A percentile compares a stretch with the other conserved stretches of the same genome.
These are phyloP conservation scores for Lantana camara DNA, from an alignment of 257 asterid genomes.

Conservation along the genomic window DNA sequence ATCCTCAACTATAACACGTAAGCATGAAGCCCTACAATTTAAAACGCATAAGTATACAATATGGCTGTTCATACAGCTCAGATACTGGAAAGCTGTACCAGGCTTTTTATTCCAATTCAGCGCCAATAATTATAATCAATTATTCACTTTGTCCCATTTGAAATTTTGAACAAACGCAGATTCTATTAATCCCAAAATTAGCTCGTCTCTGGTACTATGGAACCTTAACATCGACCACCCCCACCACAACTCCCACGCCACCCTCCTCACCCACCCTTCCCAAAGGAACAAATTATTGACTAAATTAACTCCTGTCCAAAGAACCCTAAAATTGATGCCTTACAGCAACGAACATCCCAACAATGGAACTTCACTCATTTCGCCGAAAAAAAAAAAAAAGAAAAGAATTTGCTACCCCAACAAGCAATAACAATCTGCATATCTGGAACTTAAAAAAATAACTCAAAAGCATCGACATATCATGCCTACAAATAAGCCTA, in stretches of 20 bases:
- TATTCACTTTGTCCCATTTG: not conserved
- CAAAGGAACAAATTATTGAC: slow-evolving; percentile 7
- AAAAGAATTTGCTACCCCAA: slow-evolving; percentile 14
- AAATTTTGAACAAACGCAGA: not conserved
- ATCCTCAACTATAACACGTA: slow-evolving; percentile 11
- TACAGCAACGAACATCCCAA: slow-evolving; percentile 12
- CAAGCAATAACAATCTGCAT: not conserved
- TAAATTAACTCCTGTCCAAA: not conserved
- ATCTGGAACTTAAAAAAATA: not conserved
- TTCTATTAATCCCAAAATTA: not conserved
- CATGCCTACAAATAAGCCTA: not conserved
- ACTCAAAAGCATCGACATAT: not conserved
- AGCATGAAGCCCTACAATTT: slow-evolving; percentile 5
- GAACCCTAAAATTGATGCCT: not conserved
- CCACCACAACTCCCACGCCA: not conserved
- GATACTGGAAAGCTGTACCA: slow-evolving; percentile 10
- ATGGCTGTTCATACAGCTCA: slow-evolving; percentile 1
- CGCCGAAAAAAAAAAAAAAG: not conserved
- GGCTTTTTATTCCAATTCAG: not conserved
- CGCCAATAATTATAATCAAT: not conserved
- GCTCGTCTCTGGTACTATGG: not conserved
- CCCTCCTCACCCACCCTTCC: not conserved
- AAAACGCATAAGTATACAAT: slow-evolving; percentile 5
- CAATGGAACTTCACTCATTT: not conserved
- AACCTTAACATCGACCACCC: not conserved